A percentile compares a stretch with the other conserved stretches of the same genome.
Conservation (phyloP, 192 early-diverging fungal species). For the Coemansia sp. region DNA sequence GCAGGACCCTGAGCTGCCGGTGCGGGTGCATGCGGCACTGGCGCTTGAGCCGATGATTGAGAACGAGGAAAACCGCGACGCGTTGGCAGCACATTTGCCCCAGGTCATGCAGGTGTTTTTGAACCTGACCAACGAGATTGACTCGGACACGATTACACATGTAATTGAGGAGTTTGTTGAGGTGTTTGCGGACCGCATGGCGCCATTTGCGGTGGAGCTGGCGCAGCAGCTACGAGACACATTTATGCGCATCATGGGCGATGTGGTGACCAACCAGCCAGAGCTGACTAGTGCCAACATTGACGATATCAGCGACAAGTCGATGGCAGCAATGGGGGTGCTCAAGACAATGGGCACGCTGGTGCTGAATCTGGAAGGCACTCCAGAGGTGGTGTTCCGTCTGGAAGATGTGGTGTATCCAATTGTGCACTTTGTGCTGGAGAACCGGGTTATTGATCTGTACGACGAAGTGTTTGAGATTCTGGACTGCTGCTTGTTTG, state of each 20-base stretch:
- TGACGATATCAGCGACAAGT: conserved; percentile 77
- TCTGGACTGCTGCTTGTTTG: conserved; percentile 83
- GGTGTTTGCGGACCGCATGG: conserved; percentile 84
- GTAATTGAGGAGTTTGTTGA: conserved; percentile 92
- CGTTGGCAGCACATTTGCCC: conserved; percentile 76
- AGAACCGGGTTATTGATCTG: conserved; percentile 68
- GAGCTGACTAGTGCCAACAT: conserved; percentile 54
- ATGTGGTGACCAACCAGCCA: conserved; percentile 52
- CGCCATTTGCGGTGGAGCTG: conserved; percentile 90
- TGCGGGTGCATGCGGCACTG: conserved; percentile 82
- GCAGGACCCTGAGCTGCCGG: conserved; percentile 78
- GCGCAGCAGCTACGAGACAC: conserved; percentile 82
- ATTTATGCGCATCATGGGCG: conserved; percentile 83
- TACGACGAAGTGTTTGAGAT: conserved; percentile 88
- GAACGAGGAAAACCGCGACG: conserved; percentile 68
- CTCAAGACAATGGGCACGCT: conserved; percentile 88
- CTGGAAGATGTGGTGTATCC: conserved; percentile 79
- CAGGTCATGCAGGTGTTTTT: conserved; percentile 86
- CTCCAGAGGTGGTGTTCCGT: conserved; percentile 73
- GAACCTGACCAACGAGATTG: conserved; percentile 86
- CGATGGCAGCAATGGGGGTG: conserved; percentile 84
- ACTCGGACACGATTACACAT: conserved; percentile 82
- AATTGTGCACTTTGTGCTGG: conserved; percentile 73
- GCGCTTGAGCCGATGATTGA: conserved; percentile 77
- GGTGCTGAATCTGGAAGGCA: conserved; percentile 79